These are phyloP conservation scores for Agarophyton chilense DNA, from an alignment of 23 red algal genomes.

Conservation along the genomic window DNA sequence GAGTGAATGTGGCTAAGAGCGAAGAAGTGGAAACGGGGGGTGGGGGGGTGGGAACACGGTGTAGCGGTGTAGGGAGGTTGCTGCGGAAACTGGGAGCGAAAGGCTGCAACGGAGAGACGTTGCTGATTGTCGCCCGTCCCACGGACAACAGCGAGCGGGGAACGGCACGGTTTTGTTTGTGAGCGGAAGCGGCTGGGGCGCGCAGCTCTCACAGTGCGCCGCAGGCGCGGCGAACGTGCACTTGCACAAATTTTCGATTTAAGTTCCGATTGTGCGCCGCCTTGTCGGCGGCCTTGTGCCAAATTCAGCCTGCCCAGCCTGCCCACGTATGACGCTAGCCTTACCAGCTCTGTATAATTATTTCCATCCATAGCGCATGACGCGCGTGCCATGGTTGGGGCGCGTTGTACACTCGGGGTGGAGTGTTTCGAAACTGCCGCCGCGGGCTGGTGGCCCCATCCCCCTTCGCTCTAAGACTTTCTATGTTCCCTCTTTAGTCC, in stretches of 20 bases:
- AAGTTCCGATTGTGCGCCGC: neutral
- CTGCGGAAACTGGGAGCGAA: neutral
- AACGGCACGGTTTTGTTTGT: slow-evolving; percentile 10
- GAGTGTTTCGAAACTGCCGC: too few relatives aligned
- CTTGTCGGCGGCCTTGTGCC: neutral
- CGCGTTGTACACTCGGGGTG: too few relatives aligned
- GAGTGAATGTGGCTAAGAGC: neutral
- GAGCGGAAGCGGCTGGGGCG: neutral
- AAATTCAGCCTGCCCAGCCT: neutral
- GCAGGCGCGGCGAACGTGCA: slow-evolving; percentile 1
- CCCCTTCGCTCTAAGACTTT: too few relatives aligned
- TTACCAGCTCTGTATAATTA: too few relatives aligned
- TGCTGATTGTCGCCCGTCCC: neutral
- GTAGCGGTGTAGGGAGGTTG: too few relatives aligned
- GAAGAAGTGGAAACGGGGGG: neutral
- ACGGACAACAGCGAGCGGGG: neutral
- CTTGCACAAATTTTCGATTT: slow-evolving; percentile 24
- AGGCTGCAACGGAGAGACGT: slow-evolving; percentile 31
- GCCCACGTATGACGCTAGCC: too few relatives aligned
- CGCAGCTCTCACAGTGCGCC: neutral
- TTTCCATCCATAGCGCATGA: neutral
- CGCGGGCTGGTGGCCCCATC: too few relatives aligned
- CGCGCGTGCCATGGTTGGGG: too few relatives aligned
- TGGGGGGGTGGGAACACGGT: neutral
- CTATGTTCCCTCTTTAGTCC: too few relatives aligned